These are phyloP conservation scores for Lasiosphaeria ovina DNA, from an alignment of 495 filamentous ascomycete genomes.

Conservation along the genomic window DNA sequence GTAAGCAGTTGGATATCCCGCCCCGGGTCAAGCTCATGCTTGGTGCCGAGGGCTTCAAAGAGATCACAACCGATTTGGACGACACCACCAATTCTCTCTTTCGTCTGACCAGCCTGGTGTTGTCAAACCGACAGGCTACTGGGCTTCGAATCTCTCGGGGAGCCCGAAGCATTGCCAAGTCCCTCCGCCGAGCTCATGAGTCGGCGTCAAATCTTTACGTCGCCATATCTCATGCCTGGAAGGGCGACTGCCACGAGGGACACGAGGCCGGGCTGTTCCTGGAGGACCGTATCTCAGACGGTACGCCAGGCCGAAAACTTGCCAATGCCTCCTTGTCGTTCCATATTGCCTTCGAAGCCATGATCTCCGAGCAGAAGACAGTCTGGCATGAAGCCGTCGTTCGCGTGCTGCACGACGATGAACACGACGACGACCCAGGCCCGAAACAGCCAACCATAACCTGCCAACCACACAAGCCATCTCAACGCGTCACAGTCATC, in stretches of 20 bases:
- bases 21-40: not conserved
- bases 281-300: conserved; percentile 6
- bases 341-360: no score
- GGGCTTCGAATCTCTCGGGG: not conserved
- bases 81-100: not conserved
- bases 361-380: no score
- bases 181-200: not conserved
- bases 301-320: not conserved
- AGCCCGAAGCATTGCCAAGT: not conserved
- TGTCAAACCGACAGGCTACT: not conserved
- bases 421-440: no score
- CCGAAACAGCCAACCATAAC: no score
- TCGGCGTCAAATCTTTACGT: not conserved
- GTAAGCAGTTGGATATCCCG: not conserved
- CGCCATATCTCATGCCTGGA: not conserved
- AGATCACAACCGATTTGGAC: not conserved
- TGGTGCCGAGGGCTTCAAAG: not conserved
- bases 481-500: no score
- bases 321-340: no score
- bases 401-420: no score
- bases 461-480: no score
- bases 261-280: conserved; percentile 9
- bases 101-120: not conserved
- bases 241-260: not conserved
- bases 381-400: no score